phyloP scores from a whole-genome alignment of 1,284 basidiomycete species.

The Xerocomus minutiporus region DNA sequence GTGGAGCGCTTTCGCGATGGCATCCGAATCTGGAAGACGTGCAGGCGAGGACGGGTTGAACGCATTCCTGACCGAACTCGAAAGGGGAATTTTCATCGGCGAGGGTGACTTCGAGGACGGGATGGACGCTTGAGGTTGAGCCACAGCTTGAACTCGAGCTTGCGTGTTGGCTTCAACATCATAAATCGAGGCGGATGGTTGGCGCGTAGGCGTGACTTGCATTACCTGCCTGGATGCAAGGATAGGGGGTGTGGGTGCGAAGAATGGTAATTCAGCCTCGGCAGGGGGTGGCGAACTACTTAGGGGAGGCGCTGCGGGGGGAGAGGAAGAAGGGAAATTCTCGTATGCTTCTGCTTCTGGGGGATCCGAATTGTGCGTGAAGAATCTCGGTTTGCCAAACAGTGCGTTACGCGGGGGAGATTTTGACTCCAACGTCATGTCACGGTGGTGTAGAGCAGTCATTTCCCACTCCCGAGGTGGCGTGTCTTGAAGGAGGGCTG shows the following conservation, averaged over 20 bases:
- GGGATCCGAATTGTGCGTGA: constrained; percentile 18
- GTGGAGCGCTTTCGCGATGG: constrained; percentile 42
- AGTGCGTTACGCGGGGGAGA: background rate
- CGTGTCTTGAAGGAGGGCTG: constrained; percentile 19
- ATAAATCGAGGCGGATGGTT: background rate
- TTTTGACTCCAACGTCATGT: background rate
- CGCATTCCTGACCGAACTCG: constrained; percentile 16
- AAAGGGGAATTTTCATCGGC: constrained; percentile 45
- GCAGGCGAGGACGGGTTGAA: constrained; percentile 22
- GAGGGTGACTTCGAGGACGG: constrained; percentile 59
- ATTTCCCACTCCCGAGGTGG: background rate
- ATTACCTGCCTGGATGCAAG: background rate
- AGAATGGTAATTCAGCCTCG: constrained; percentile 4
- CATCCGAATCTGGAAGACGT: constrained; percentile 20
- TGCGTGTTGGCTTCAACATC: constrained; percentile 4
- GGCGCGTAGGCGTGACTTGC: background rate
- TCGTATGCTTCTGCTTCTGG: constrained; percentile 7
- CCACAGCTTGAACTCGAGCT: constrained; percentile 35
- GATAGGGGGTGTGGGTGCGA: background rate
- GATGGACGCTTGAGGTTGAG: background rate
- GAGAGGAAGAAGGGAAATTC: constrained; percentile 10
- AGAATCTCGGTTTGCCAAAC: constrained; percentile 23
- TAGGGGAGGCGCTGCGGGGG: constrained; percentile 21
- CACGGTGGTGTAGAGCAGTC: background rate
- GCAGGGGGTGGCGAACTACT: constrained; percentile 27